phyloP scores from a whole-genome alignment of 441 rosid species.

The Breynia disticha region DNA sequence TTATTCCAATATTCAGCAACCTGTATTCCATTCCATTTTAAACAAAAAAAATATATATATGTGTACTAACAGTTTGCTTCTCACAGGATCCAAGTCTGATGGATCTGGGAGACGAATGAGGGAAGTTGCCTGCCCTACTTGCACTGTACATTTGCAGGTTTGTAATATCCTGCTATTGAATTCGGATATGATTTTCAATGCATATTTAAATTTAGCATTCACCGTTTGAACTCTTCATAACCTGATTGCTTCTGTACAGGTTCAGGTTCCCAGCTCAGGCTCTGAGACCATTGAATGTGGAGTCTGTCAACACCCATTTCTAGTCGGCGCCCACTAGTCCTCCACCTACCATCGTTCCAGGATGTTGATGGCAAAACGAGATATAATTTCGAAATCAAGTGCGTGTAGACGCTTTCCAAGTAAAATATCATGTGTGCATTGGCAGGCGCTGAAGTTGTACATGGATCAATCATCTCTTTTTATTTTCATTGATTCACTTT shows the following conservation, averaged over 20 bases:
- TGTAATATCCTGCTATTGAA: conserved; percentile 13
- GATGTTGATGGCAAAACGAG: neutral
- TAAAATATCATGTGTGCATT: neutral
- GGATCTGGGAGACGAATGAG: conserved; percentile 77
- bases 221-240: neutral
- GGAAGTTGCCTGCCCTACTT: conserved; percentile 96
- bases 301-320: conserved; percentile 96
- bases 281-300: conserved; percentile 98
- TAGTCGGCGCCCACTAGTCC: conserved; percentile 72
- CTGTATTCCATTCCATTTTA: neutral
- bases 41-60: no score
- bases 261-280: conserved; percentile 95
- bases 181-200: neutral
- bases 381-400: neutral
- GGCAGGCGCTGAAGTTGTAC: conserved; percentile 4
- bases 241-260: conserved; percentile 33
- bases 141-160: conserved; percentile 97
- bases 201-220: neutral
- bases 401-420: neutral
- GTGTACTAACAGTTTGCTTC: conserved; percentile 1
- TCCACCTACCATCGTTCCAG: neutral
- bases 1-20: neutral
- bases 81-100: conserved; percentile 54
- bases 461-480: conserved; percentile 7
- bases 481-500: neutral